Conservation (phyloP, 2,329 filamentous ascomycete genomes). For the Pseudogymnoascus sp. region DNA sequence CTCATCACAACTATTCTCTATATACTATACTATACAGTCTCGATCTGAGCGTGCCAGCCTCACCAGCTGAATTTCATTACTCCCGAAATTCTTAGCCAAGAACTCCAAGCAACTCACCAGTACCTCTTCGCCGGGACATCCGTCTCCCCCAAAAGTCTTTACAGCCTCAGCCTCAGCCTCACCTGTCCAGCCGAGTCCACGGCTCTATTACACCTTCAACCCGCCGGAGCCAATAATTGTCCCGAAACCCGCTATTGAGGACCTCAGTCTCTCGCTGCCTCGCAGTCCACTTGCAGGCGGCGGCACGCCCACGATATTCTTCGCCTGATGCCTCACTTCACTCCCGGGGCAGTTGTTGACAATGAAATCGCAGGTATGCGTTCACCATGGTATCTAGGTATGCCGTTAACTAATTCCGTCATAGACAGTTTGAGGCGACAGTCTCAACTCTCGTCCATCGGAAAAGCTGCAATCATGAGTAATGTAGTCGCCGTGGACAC, state of each 20-base stretch:
- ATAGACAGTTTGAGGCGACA: not conserved
- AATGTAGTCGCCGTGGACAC: slow-evolving; percentile 26
- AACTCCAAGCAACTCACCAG: not conserved
- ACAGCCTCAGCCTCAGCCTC: not conserved
- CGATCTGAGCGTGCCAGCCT: not conserved
- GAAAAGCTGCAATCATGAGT: slow-evolving; percentile 14
- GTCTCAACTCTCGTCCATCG: slow-evolving; percentile 1
- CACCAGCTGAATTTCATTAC: not conserved
- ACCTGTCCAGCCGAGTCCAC: not conserved
- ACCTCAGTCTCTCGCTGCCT: slow-evolving; percentile 3
- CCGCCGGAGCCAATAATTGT: not conserved
- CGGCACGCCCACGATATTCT: not conserved
- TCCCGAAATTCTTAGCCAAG: not conserved
- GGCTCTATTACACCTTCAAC: not conserved
- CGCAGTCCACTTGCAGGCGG: slow-evolving; percentile 6
- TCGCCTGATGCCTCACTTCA: slow-evolving; percentile 4
- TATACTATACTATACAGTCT: not conserved
- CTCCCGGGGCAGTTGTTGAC: slow-evolving; percentile 2
- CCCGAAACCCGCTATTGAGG: slow-evolving; percentile 9
- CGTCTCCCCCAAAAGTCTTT: not conserved
- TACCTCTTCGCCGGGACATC: not conserved
- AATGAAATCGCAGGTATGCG: not conserved
- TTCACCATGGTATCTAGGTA: not conserved
- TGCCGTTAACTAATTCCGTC: not conserved
- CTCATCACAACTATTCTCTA: not conserved